Evolutionary conservation across 345 rosid species (phyloP).

Genomic region (Melaleuca alternifolia): DNA sequence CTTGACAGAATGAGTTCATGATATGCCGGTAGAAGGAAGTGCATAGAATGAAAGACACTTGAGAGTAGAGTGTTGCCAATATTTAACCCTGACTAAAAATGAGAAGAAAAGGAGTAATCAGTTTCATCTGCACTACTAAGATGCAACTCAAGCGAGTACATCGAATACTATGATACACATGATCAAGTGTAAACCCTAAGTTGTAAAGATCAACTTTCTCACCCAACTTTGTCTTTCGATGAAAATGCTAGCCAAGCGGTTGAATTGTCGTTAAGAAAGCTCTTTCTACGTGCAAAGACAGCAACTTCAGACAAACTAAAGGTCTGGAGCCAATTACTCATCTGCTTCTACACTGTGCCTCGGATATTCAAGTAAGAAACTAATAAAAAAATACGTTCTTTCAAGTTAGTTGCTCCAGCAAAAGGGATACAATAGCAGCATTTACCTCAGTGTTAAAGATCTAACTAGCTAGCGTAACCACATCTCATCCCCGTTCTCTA

Average conservation of each 20-base stretch:
- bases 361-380: background rate
- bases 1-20: background rate
- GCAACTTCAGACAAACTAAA: background rate
- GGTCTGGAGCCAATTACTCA: background rate
- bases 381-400: background rate
- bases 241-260: background rate
- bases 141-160: background rate
- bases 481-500: background rate
- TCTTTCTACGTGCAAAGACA: background rate
- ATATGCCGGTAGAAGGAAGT: background rate
- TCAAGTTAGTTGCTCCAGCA: background rate
- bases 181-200: background rate
- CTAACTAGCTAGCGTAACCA: background rate
- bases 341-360: background rate
- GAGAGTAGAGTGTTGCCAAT: background rate
- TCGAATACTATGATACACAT: background rate
- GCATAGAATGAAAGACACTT: background rate
- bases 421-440: background rate
- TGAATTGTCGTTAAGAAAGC: background rate
- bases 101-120: background rate
- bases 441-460: background rate
- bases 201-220: background rate
- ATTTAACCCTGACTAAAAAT: background rate
- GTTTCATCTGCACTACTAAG: background rate
- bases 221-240: background rate